Base-by-base conservation (phyloP, 257 asterid genomes). In the Gentiana straminea region DNA sequence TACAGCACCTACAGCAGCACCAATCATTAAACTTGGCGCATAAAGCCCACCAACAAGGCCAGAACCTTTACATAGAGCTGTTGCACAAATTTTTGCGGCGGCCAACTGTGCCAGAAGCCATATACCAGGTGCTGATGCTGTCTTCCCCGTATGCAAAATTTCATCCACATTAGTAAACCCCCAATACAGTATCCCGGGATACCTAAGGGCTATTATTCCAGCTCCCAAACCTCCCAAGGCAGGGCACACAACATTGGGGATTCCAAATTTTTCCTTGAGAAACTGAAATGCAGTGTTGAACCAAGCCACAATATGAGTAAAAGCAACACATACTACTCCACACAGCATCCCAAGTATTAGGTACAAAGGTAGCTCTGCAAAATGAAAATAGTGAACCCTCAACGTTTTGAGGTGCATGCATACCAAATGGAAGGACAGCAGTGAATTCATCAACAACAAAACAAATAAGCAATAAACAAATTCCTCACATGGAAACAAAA, bases 1-100 rank as follows among this genome's bases (percentile, higher is more conserved):
- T 33, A 88, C 94, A 35, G 97, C 99, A 64, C 99, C 99, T 15
- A 88, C 94, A 63, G 97, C 97, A 65, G 99, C 94, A 74, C 99
- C 99, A 69, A 92, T 88, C 99, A 92, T 92, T 75, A 92, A 76
- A 73, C 97, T 92, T 52, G 99, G 99, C 52, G 99, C 99, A 70
- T 92, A 92, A 48, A 92, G 57, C 47, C 97, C 99, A 54, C 99
- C 97, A 58, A 88, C 99, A 63, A 92, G 94, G 60, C 91, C 94
- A 72, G 97, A 88, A 52, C 95, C 99, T 71, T 81, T 92, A 60
- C 97, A 92, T 39, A 92, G 80, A 69, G 99, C 72, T 57, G 99
- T 83, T 34, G 99, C 94, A 45, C 83, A 91, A 66, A 92, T 95
- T 81, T 92, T 88, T 43, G 97, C 94, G 24, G 97, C 95, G 24